Evolutionary conservation across 2,329 filamentous ascomycete species (phyloP), one percentile per base, ranked within the genome.

Genomic region (Bipolaris oryzae): DNA sequence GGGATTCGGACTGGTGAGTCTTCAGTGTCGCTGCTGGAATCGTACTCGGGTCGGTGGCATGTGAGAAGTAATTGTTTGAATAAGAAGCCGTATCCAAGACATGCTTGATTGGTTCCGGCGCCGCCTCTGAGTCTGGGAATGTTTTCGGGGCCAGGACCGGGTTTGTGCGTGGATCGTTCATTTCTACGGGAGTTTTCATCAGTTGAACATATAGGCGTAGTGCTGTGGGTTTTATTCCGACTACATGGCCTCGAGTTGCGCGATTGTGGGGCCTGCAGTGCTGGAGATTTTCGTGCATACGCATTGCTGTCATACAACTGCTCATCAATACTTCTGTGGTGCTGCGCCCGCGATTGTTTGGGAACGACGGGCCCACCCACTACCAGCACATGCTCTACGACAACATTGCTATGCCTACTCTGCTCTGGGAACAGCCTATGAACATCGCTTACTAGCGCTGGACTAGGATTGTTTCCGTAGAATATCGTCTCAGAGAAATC

Each of bases 401-500:
- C 21, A 0, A 50, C 15, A 7, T 45, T 45, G 9, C 45, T 20
- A 1, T 28, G 15, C 13, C 11, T 18, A 0, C 10, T 15, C 5
- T 34, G 43, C 23, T 23, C 35, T n/a, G 23, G 23, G 2, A 18
- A 21, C 5, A n/a, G 28, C 33, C 46, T 33, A 11, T 49, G 23
- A 31, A 39, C 38, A 21, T 31, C 23, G 15, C 39, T n/a, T 25
- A 52, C 34, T 28, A 49, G 21, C 2, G 43, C 23, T 1, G 51
- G 33, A n/a, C n/a, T 42, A 7, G 44, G 47, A 9, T 1, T 35
- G 31, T 31, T 41, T 1, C 45, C 48, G 37, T 61, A 60, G 33
- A 39, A 60, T 11, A 63, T 50, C 1, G 63, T 64, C 11, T 54
- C 47, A 2, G 61, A 55, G 39, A 49, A 63, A 13, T 65, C 57